Evolutionary conservation across 1,284 basidiomycete genomes (phyloP).

Genomic region (Leccinum fuscescens): DNA sequence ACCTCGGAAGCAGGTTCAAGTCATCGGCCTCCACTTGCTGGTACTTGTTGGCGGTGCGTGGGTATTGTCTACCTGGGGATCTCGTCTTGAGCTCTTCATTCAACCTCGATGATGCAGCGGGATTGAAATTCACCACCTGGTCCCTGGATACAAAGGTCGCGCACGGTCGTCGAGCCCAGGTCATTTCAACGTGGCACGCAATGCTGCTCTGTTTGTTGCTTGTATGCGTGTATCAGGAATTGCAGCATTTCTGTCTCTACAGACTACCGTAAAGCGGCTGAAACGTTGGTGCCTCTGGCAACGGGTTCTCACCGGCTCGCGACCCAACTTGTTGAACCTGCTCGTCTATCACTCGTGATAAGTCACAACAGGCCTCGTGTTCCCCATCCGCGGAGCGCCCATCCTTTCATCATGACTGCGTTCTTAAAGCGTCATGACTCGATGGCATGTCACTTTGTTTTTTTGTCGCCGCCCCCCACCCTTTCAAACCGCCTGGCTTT

Average conservation of each 20-base stretch:
- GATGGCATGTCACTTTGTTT: background rate
- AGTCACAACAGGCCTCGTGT: background rate
- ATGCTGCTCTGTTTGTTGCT: background rate
- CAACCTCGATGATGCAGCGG: background rate
- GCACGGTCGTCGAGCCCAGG: background rate
- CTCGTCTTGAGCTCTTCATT: background rate
- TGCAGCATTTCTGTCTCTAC: background rate
- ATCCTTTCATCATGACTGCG: background rate
- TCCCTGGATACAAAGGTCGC: background rate
- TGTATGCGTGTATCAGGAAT: background rate
- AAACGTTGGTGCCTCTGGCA: background rate
- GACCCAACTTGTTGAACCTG: background rate
- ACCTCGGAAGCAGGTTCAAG: too few species aligned
- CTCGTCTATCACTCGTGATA: background rate
- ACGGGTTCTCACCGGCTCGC: background rate
- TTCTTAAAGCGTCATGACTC: background rate
- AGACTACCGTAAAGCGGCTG: background rate
- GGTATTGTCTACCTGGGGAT: background rate
- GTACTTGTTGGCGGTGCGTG: too few species aligned
- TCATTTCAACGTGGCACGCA: background rate
- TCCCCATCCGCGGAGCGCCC: background rate
- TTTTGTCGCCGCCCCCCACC: background rate
- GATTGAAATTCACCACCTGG: background rate
- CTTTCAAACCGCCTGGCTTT: background rate
- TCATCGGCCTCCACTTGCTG: too few species aligned